A percentile compares a stretch with the other conserved stretches of the same genome.
phyloP scores from a whole-genome alignment of 148 eudicot species.

The Drosera capensis region DNA sequence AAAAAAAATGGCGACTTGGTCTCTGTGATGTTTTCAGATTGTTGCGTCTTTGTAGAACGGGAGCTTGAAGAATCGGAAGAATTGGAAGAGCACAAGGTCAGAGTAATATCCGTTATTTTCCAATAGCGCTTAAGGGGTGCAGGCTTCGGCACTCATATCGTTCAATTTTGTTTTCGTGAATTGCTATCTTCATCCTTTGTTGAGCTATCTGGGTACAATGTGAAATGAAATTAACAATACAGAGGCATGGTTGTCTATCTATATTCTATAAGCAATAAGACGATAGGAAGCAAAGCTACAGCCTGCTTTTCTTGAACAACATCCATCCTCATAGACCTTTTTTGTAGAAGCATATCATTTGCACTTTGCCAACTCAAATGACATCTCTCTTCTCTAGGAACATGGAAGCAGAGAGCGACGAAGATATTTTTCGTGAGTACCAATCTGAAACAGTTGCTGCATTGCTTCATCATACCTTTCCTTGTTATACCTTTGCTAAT shows the following conservation, averaged over 20 bases:
- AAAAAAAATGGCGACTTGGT: no score
- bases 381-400: no score
- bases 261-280: no score
- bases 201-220: no score
- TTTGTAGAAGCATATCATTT: no score
- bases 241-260: no score
- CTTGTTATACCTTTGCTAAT: neutral
- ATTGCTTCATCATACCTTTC: neutral
- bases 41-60: conserved; percentile 84
- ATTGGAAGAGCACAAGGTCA: conserved; percentile 27
- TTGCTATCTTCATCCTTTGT: no score
- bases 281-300: no score
- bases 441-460: neutral
- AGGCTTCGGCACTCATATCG: neutral
- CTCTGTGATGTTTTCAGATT: no score
- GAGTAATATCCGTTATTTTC: conserved; percentile 11
- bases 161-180: neutral
- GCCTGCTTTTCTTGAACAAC: no score
- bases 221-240: no score
- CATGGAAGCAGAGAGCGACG: conserved; percentile 20
- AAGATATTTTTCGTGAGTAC: conserved; percentile 42
- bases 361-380: no score
- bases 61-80: conserved; percentile 60
- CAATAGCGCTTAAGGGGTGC: neutral
- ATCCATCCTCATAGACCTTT: neutral